Evolutionary conservation across 2,329 filamentous ascomycete genomes (phyloP), one percentile per base, ranked within the genome.

Genomic region (Magnaporthiopsis rhizophila): DNA sequence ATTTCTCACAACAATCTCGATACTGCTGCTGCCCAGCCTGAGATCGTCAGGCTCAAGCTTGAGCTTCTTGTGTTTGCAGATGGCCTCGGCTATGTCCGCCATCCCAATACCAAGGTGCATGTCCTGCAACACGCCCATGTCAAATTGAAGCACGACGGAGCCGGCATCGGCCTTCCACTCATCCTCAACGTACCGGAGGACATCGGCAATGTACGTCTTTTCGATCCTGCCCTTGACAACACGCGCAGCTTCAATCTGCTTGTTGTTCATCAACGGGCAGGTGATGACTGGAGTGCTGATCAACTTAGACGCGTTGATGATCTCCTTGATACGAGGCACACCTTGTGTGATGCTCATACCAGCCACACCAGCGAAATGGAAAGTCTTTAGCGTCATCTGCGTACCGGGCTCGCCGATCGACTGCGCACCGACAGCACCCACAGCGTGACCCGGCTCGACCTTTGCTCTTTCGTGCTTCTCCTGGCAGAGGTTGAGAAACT

Each of bases 321-420:
- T 99, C 82, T 99, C 95, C 79, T 99, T 99, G 81, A 99, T 99
- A 88, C 95, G 94, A 1, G 95, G 95, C 8, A 99, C 95, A 90
- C 95, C 95, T 73, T 97, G 92, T 0, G 95, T 99, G 73, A 99
- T 97, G 83, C 92, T 97, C 95, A 99, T 98, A 75, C 94, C 94
- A 58, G 95, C 95, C 68, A 99, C 95, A 90, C 95, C 95, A 74
- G 95, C 95, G 81, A 99, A 99, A 89, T 98, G 95, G 86, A 98
- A 98, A 74, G 95, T 98, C 79, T 98, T 98, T 68, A 99, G 80
- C 1, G 95, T 99, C 95, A 99, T 99, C 77, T 99, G 95, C 0
- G 95, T 99, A 74, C 95, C 95, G 0, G 95, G 95, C 73, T 99
- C 95, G 77, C 95, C 95, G 70, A 99, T 99, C 1, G 94, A 98